Base-by-base conservation (phyloP, 805 yeast genomes). In the Nakazawaea ishiwadae region DNA sequence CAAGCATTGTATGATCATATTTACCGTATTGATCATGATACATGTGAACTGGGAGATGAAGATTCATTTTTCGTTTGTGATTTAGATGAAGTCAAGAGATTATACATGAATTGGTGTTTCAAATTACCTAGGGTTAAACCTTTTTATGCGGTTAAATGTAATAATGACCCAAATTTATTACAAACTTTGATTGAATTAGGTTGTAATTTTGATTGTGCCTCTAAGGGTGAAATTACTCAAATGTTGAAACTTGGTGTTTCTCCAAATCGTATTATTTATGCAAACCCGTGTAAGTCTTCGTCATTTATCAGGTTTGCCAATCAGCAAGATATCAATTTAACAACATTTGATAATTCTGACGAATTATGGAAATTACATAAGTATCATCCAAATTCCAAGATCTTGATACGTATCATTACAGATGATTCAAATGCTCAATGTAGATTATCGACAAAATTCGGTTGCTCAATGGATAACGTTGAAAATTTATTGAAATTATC, bases 121-220 rank as follows among this genome's bases (percentile, higher is more conserved):
- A 59, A 67, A 30, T 68, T 91, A 53, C 96, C 96, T 16, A 67
- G 80, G 33, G 81, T 91, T 28, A 73, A 75, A 43, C 96, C 97
- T n/a, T 82, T 74, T 56, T 91, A 90, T 62, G 99, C 99, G 15
- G 93, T 91, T 51, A 91, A 91, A 64, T 91, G 98, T 66, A 91
- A 91, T 68, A 84, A 89, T 29, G 81, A 88, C 56, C 51, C 65
- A 5, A 65, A 65, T 42, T 78, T 91, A 10, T 59, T 91, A 48
- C 56, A 64, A 37, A 59, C 72, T 21, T 69, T 91, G 50, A 79
- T 77, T 2, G 47, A 63, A 3, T 61, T 81, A 48, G 95, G 93
- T 20, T 73, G 79, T 40, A 82, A 83, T 44, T 91, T 91, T 56
- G 99, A 91, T 60, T 91, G 99, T 66, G 98, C 98, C 4, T 86